Percentiles rank a stretch among this genome's conserved stretches.
phyloP scores from a whole-genome alignment of 345 rosid genomes.

The Gossypium australe region DNA sequence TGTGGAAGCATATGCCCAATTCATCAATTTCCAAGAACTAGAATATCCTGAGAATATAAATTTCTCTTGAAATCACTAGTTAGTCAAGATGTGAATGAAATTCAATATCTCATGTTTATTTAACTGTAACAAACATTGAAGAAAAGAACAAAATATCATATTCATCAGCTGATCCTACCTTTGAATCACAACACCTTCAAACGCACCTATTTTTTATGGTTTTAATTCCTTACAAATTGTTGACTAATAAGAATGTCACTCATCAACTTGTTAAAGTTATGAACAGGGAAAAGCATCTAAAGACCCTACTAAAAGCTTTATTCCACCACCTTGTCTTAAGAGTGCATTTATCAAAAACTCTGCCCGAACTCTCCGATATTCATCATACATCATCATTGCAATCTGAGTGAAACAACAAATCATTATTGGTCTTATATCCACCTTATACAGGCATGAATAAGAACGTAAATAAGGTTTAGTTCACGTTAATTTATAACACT shows the following conservation, averaged over 20 bases:
- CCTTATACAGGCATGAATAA: constrained; percentile 17
- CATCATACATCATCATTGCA: constrained; percentile 99
- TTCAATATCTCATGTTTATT: background rate
- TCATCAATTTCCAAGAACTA: background rate
- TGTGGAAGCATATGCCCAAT: background rate
- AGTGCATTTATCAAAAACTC: constrained; percentile 48
- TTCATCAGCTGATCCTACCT: background rate
- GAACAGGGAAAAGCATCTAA: constrained; percentile 22
- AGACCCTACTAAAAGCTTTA: constrained; percentile 33
- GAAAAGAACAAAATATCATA: background rate
- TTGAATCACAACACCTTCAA: constrained; percentile 1
- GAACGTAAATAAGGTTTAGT: constrained; percentile 11
- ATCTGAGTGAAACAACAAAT: constrained; percentile 73
- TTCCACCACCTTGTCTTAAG: constrained; percentile 53
- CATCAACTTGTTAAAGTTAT: constrained; percentile 9
- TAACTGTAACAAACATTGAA: background rate
- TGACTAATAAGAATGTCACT: constrained; percentile 5
- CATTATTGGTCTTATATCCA: constrained; percentile 31
- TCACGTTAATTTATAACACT: constrained; percentile 11
- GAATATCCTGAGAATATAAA: no score
- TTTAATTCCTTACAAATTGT: constrained; percentile 1
- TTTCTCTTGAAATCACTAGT: background rate
- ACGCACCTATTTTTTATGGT: background rate
- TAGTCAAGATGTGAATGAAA: background rate
- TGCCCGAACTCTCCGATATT: constrained; percentile 45